Evolutionary conservation across 2,329 filamentous ascomycete genomes (phyloP).

Genomic region (Xylaria sp.): DNA sequence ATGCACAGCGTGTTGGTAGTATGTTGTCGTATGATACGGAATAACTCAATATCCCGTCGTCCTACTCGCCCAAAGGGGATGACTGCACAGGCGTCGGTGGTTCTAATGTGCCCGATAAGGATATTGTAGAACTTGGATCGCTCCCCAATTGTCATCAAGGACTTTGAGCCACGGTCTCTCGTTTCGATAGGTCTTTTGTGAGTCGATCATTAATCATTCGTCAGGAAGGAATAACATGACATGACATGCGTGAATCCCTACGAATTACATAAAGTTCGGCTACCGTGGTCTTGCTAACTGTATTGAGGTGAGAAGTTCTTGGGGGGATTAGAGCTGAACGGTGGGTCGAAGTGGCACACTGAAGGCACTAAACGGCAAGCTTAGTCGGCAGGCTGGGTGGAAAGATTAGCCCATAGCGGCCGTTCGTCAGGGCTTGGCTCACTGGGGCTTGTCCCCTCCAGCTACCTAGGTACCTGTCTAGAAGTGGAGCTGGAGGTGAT

Average conservation of each 20-base stretch:
- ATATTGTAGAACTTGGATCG: not conserved
- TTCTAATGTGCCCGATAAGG: constrained; percentile 18
- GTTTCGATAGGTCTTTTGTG: not conserved
- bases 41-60: constrained; percentile 21
- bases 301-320: not conserved
- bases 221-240: not conserved
- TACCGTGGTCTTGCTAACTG: not conserved
- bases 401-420: constrained; percentile 26
- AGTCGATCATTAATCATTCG: constrained; percentile 19
- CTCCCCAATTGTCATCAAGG: not conserved
- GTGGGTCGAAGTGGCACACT: constrained; percentile 26
- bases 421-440: not conserved
- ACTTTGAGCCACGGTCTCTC: constrained; percentile 22
- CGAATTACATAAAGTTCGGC: constrained; percentile 3
- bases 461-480: too few relatives aligned
- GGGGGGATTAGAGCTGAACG: not conserved
- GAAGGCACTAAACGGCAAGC: constrained; percentile 31
- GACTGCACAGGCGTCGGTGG: constrained; percentile 1
- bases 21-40: constrained; percentile 6
- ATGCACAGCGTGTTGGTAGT: not conserved
- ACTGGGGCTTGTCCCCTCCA: too few relatives aligned
- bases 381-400: constrained; percentile 27
- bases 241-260: not conserved
- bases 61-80: not conserved
- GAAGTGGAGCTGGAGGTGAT: not conserved